phyloP scores from a whole-genome alignment of 306 rosid genomes.

The Ziziphus jujuba region DNA sequence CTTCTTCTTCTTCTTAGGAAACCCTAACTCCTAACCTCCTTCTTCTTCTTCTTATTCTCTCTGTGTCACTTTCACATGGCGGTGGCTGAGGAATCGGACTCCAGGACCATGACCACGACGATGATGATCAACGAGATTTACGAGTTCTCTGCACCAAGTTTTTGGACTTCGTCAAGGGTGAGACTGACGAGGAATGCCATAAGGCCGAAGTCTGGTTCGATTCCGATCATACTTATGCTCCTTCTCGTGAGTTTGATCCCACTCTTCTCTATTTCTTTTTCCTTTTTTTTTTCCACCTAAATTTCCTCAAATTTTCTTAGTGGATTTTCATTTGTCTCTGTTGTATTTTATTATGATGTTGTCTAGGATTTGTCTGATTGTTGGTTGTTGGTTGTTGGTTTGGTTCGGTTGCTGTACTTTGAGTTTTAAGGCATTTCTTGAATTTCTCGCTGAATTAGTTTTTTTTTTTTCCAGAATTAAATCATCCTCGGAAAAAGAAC shows the following conservation, averaged over 20 bases:
- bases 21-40: background rate
- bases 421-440: too few species aligned
- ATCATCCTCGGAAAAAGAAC: background rate
- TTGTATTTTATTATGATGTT: background rate
- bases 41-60: background rate
- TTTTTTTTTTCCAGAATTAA: background rate
- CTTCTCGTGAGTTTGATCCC: constrained; percentile 65
- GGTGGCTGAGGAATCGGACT: constrained; percentile 41
- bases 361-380: background rate
- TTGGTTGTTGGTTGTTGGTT: too few species aligned
- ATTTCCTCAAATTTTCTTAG: background rate
- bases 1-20: too few species aligned
- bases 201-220: constrained; percentile 91
- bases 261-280: background rate
- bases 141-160: constrained; percentile 89
- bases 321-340: background rate
- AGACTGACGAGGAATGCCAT: constrained; percentile 48
- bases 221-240: constrained; percentile 72
- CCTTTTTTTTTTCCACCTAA: too few species aligned
- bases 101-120: background rate
- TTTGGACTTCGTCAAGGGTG: constrained; percentile 65
- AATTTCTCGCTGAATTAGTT: background rate
- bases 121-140: constrained; percentile 63
- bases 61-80: constrained; percentile 27
- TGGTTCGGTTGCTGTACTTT: too few species aligned